These are phyloP conservation scores for Aeschynomene evenia DNA, from an alignment of 306 rosid species.

Conservation along the genomic window DNA sequence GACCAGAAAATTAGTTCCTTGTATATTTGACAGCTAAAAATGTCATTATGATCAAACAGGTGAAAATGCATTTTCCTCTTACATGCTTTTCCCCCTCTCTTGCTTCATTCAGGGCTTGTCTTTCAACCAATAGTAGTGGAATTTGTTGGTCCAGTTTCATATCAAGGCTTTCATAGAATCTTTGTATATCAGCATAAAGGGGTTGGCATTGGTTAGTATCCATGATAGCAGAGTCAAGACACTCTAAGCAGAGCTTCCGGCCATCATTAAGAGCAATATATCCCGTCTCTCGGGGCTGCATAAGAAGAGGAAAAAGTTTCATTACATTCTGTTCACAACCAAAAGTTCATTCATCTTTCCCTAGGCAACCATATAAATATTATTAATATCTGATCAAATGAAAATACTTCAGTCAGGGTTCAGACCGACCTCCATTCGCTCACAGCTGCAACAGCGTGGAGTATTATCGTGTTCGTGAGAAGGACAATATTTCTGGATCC, in stretches of 20 bases:
- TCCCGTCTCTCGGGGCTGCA: slow-evolving; percentile 73
- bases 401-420: slow-evolving; percentile 21
- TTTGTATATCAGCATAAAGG: slow-evolving; percentile 75
- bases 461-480: slow-evolving; percentile 88
- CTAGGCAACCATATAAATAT: slow-evolving; percentile 14
- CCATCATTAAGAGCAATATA: slow-evolving; percentile 79
- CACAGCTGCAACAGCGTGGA: slow-evolving; percentile 98
- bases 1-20: slow-evolving; percentile 20
- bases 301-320: slow-evolving; percentile 21
- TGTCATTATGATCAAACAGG: slow-evolving; percentile 12
- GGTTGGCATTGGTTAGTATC: slow-evolving; percentile 86
- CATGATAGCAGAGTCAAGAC: slow-evolving; percentile 93
- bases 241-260: slow-evolving; percentile 92
- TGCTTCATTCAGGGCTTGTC: slow-evolving; percentile 96
- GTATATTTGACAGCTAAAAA: not conserved
- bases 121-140: slow-evolving; percentile 94
- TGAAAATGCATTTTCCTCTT: slow-evolving; percentile 39
- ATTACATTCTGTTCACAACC: slow-evolving; percentile 17
- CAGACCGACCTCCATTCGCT: slow-evolving; percentile 93
- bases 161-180: slow-evolving; percentile 75
- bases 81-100: slow-evolving; percentile 96
- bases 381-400: slow-evolving; percentile 9
- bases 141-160: slow-evolving; percentile 92
- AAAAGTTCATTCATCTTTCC: slow-evolving; percentile 20
- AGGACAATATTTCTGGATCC: slow-evolving; percentile 98